phyloP scores from a whole-genome alignment of 495 filamentous ascomycete genomes.

The Xylaria telfairii region DNA sequence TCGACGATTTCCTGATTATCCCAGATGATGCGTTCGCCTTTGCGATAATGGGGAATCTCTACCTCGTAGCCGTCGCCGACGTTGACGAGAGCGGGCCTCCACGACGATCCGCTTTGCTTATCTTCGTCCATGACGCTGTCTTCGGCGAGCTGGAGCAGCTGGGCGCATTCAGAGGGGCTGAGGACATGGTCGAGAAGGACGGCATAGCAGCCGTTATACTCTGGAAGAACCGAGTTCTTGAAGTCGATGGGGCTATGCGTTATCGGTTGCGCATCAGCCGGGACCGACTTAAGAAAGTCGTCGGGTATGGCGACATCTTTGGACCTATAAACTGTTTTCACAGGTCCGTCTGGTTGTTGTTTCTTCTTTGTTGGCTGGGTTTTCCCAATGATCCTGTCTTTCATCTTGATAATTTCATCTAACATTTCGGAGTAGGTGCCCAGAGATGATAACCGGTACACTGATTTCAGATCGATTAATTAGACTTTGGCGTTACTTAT shows the following conservation, averaged over 20 bases:
- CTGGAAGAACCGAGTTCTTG: slow-evolving; percentile 54
- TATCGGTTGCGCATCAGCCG: slow-evolving; percentile 42
- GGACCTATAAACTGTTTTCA: slow-evolving; percentile 36
- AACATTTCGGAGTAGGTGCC: not conserved
- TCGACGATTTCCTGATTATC: slow-evolving; percentile 67
- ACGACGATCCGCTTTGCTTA: slow-evolving; percentile 42
- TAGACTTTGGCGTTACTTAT: not conserved
- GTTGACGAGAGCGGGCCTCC: slow-evolving; percentile 74
- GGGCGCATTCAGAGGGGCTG: slow-evolving; percentile 64
- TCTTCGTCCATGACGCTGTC: slow-evolving; percentile 43
- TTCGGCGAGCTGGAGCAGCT: slow-evolving; percentile 64
- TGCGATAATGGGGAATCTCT: slow-evolving; percentile 61
- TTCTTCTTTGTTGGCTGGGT: slow-evolving; percentile 5
- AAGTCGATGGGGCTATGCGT: slow-evolving; percentile 58
- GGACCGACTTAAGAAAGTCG: slow-evolving; percentile 39
- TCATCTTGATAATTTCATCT: slow-evolving; percentile 6
- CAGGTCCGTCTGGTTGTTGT: not conserved
- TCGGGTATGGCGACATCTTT: slow-evolving; percentile 42
- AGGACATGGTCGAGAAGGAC: slow-evolving; percentile 69
- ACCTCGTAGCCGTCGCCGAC: slow-evolving; percentile 66
- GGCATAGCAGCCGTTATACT: slow-evolving; percentile 63
- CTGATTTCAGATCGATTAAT: too few species aligned
- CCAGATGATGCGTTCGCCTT: slow-evolving; percentile 78
- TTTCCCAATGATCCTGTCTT: slow-evolving; percentile 10
- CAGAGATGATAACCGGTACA: too few species aligned